phyloP scores from a whole-genome alignment of 257 asterid species.

The Ehretia macrophylla region DNA sequence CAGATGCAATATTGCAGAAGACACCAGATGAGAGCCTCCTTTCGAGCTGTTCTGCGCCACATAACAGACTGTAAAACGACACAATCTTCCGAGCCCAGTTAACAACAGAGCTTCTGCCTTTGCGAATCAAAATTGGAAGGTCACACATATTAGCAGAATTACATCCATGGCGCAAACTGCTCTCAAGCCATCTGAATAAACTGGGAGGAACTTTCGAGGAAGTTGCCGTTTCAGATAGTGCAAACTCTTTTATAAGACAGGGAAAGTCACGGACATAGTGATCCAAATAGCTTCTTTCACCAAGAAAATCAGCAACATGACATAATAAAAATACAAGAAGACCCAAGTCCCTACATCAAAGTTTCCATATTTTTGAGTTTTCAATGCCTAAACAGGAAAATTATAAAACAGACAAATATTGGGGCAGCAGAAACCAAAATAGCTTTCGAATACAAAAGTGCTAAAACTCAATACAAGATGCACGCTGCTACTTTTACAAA shows the following conservation, averaged over 20 bases:
- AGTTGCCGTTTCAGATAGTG: conserved; percentile 25
- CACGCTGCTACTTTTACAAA: background rate
- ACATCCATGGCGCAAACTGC: conserved; percentile 72
- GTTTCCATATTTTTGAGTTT: conserved; percentile 2
- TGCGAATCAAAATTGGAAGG: conserved; percentile 67
- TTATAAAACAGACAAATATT: background rate
- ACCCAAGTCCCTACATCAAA: conserved; percentile 67
- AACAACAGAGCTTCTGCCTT: conserved; percentile 62
- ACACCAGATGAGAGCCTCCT: conserved; percentile 80
- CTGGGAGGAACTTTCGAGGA: conserved; percentile 61
- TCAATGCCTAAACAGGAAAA: conserved; percentile 6
- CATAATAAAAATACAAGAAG: conserved; percentile 71
- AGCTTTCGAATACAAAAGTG: too few species aligned
- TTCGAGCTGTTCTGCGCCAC: conserved; percentile 70
- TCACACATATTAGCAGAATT: conserved; percentile 51
- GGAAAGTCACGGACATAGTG: conserved; percentile 91
- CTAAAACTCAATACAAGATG: background rate
- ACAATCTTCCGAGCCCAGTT: conserved; percentile 87
- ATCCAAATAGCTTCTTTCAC: conserved; percentile 76
- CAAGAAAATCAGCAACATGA: conserved; percentile 61
- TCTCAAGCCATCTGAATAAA: conserved; percentile 88
- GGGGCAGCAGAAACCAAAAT: too few species aligned
- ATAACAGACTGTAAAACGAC: conserved; percentile 81
- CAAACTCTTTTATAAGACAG: conserved; percentile 37
- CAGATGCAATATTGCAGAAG: conserved; percentile 62